Evolutionary conservation across 208 protist genomes (phyloP).

Genomic region (Spongospora subterranea): DNA sequence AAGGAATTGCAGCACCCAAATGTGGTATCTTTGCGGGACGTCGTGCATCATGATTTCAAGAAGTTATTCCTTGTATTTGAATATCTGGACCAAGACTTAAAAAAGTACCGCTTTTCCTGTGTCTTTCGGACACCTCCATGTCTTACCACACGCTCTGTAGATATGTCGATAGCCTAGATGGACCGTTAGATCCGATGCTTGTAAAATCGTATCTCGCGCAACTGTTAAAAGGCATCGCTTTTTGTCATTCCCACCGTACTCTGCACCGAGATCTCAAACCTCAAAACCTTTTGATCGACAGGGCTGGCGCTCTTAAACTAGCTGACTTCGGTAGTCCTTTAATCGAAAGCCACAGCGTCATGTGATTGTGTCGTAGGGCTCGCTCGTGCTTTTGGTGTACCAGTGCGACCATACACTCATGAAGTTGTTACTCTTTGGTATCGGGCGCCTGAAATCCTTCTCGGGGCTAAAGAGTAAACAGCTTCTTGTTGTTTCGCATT

Average conservation of each 20-base stretch:
- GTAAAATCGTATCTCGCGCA: slow-evolving; percentile 73
- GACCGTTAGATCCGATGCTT: slow-evolving; percentile 52
- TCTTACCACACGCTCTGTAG: neutral
- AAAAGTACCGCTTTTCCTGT: slow-evolving; percentile 87
- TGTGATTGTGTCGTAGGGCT: slow-evolving; percentile 12
- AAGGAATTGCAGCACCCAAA: slow-evolving; percentile 95
- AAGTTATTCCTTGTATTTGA: slow-evolving; percentile 96
- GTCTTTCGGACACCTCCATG: neutral
- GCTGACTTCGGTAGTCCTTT: slow-evolving; percentile 77
- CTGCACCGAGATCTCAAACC: slow-evolving; percentile 88
- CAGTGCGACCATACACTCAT: slow-evolving; percentile 95
- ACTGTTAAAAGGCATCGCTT: slow-evolving; percentile 82
- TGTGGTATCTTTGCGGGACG: slow-evolving; percentile 86
- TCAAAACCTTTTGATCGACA: slow-evolving; percentile 85
- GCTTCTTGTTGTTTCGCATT: too few relatives aligned
- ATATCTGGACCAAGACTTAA: slow-evolving; percentile 92
- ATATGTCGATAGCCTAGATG: slow-evolving; percentile 54
- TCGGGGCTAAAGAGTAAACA: slow-evolving; percentile 87
- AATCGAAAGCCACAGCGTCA: neutral
- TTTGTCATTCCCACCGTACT: slow-evolving; percentile 83
- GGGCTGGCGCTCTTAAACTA: slow-evolving; percentile 81
- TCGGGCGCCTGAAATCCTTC: slow-evolving; percentile 98
- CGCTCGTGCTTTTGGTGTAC: slow-evolving; percentile 90
- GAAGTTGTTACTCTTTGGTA: slow-evolving; percentile 99
- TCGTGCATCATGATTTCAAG: slow-evolving; percentile 88